A percentile compares a stretch with the other conserved stretches of the same genome.
Evolutionary conservation across 306 rosid genomes (phyloP).

Genomic region (Cucurbita moschata): DNA sequence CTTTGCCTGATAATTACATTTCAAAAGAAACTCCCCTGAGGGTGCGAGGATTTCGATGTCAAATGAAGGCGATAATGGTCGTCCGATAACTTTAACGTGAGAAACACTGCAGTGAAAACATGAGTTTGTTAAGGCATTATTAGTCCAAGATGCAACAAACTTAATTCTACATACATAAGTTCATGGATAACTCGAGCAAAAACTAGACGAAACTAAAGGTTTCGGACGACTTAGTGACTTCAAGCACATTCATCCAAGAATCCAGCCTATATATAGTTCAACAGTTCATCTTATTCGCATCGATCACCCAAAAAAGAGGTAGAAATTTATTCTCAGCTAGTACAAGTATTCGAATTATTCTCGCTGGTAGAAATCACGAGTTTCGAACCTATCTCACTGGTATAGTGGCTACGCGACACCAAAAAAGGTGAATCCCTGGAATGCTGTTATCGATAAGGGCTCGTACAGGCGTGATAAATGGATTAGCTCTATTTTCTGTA

Average conservation of each 20-base stretch:
- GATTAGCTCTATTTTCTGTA: not conserved
- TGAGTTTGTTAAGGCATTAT: not conserved
- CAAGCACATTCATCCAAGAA: not conserved
- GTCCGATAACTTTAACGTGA: slow-evolving; percentile 56
- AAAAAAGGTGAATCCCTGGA: not conserved
- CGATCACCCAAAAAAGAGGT: not conserved
- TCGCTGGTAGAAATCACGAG: not conserved
- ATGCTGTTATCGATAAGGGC: not conserved
- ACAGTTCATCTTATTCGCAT: not conserved
- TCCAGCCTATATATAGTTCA: not conserved
- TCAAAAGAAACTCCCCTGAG: slow-evolving; percentile 45
- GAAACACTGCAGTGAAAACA: slow-evolving; percentile 40
- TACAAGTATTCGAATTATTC: too few species aligned
- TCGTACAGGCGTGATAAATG: not conserved
- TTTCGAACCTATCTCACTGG: not conserved
- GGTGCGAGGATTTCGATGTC: slow-evolving; percentile 37
- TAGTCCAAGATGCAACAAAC: not conserved
- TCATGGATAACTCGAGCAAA: not conserved
- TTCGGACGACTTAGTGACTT: not conserved
- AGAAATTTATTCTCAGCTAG: not conserved
- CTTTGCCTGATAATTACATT: slow-evolving; percentile 19
- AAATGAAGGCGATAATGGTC: slow-evolving; percentile 44
- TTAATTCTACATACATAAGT: not conserved
- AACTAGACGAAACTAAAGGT: not conserved
- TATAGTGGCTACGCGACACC: not conserved